Base-by-base conservation (phyloP, 768 basidiomycete genomes). In the Austroboletus festivus region DNA sequence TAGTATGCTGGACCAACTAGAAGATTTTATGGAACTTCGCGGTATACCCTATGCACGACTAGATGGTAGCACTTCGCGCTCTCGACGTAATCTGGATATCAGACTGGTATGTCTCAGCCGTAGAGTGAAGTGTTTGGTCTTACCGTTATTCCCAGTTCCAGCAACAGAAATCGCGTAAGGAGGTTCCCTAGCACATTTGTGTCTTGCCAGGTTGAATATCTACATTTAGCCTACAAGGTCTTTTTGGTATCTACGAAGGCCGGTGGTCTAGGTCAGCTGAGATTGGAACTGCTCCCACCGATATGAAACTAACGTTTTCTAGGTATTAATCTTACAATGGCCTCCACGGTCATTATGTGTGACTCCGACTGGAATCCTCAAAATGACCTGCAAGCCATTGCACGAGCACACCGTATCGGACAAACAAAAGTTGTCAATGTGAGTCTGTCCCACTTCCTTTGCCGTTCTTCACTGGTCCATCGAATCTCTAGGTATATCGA, bases 361-460 rank as follows among this genome's bases (percentile, higher is more conserved):
- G 89, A 91, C 62, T 78, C 74, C 0, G 80, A 81, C 39, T 82
- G 81, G 80, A 82, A 82, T 61, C 81, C 81, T 15, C 79, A 89
- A 64, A 90, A 88, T 61, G 89, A 92, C 62, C 68, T 91, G 6
- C 89, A 91, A 67, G 89, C 89, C 1, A 89, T 91, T 64, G 89
- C 89, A 20, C 76, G 89, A 35, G 89, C 89, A 0, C 89, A 91
- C 63, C 79, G 89, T 10, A 86, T 88, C 46, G 86, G 86, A 6
- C 86, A 89, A 62, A 86, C 78, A 44, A 86, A 85, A 58, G 70
- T 70, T 21, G 86, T 89, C 51, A 79, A 85, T 63, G 80, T 81
- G 57, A 21, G 58, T 23, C 11, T 5, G 10, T 28, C 2, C 2
- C 19, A 28, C n/a, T 19, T 13, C 3, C 16, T 30, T 31, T 9